phyloP scores from a whole-genome alignment of 2,329 filamentous ascomycete genomes.

The Chaetomiaceae sp. region DNA sequence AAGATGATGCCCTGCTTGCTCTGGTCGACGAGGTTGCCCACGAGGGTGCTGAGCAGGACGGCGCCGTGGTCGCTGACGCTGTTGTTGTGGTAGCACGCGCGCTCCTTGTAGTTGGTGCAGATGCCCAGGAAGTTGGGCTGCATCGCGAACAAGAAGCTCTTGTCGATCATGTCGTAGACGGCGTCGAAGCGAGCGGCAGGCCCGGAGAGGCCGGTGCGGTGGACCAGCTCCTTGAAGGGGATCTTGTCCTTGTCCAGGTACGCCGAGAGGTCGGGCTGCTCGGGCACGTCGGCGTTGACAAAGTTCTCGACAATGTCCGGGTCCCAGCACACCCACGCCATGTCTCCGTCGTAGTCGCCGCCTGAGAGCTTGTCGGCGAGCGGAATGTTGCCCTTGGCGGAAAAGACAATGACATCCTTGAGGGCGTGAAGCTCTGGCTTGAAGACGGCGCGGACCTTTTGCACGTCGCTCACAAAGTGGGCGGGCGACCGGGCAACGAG shows the following conservation, averaged over 20 bases:
- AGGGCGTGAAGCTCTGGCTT: constrained; percentile 60
- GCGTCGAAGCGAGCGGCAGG: constrained; percentile 17
- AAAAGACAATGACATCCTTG: constrained; percentile 77
- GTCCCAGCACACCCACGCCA: constrained; percentile 76
- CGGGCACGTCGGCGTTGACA: constrained; percentile 51
- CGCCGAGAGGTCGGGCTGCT: constrained; percentile 41
- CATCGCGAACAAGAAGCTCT: constrained; percentile 56
- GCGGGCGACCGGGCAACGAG: constrained; percentile 67
- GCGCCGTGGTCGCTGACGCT: constrained; percentile 44
- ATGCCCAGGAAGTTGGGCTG: constrained; percentile 55
- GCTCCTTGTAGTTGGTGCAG: constrained; percentile 62
- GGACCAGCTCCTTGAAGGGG: constrained; percentile 43
- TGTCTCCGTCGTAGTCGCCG: constrained; percentile 78
- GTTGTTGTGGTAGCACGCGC: constrained; percentile 55
- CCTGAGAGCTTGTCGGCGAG: constrained; percentile 70
- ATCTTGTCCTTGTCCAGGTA: constrained; percentile 47
- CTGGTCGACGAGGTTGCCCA: constrained; percentile 54
- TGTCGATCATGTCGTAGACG: constrained; percentile 45
- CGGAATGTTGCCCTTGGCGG: constrained; percentile 55
- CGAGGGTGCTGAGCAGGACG: constrained; percentile 47
- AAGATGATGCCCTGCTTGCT: constrained; percentile 53
- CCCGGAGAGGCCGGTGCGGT: constrained; percentile 4
- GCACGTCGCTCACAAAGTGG: constrained; percentile 67
- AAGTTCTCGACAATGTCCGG: constrained; percentile 62
- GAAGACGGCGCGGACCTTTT: constrained; percentile 59